phyloP scores from a whole-genome alignment of 2,329 filamentous ascomycete species.

The Aspergillus ochraceoroseus region DNA sequence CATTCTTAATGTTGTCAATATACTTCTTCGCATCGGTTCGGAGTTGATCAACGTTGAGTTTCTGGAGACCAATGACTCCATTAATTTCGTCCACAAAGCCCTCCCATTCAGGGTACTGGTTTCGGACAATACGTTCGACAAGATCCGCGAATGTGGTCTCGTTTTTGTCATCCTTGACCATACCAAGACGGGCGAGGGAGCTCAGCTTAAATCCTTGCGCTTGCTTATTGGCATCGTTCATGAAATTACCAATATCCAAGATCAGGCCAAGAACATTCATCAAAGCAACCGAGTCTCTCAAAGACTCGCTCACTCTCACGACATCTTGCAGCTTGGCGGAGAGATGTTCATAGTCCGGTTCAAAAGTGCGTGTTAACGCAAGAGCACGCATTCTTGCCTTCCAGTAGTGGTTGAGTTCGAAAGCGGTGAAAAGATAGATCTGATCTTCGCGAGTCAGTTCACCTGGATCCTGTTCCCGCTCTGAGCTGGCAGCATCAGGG shows the following conservation, averaged over 20 bases:
- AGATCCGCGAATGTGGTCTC: constrained; percentile 92
- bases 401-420: constrained; percentile 96
- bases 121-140: constrained; percentile 91
- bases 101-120: constrained; percentile 95
- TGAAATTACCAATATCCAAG: constrained; percentile 97
- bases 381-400: constrained; percentile 94
- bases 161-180: constrained; percentile 99
- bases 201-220: constrained; percentile 96
- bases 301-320: constrained; percentile 78
- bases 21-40: constrained; percentile 83
- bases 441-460: constrained; percentile 95
- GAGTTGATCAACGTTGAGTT: constrained; percentile 91
- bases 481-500: constrained; percentile 69
- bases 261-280: constrained; percentile 97
- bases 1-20: constrained; percentile 89
- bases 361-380: constrained; percentile 74
- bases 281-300: constrained; percentile 84
- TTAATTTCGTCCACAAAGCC: constrained; percentile 77
- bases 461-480: constrained; percentile 75
- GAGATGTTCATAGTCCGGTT: constrained; percentile 87
- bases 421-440: constrained; percentile 88
- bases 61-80: constrained; percentile 72
- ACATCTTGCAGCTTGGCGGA: constrained; percentile 78
- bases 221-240: constrained; percentile 99
- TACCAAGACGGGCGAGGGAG: constrained; percentile 82